Evolutionary conservation across 805 yeast species (phyloP), one percentile per base, ranked within the genome.

Genomic region (Metschnikowia lochheadii): DNA sequence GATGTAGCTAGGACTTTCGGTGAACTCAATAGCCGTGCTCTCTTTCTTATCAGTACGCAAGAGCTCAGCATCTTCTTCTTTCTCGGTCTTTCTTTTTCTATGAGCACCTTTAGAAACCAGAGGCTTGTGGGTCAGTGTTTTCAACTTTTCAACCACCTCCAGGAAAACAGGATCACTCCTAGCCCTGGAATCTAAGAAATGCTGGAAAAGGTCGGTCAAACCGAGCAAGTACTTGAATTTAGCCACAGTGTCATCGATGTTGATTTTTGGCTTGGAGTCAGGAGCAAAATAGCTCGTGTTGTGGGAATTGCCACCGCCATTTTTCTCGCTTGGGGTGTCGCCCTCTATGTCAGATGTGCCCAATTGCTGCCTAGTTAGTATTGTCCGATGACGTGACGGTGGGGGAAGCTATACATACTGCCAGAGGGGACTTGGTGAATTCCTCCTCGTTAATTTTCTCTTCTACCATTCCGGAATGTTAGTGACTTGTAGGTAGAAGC

Each of bases 61-160:
- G 51, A 87, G 70, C 60, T 85, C 89, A 0, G 82, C 89, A 63
- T 87, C 91, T 63, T 86, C 94, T 63, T 86, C 91, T 62, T 82
- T 80, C 58, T 85, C 91, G 3, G 89, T 84, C 60, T 84, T 84
- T 53, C 90, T 75, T 61, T 87, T 74, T 59, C 85, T 76, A 49
- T 71, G 74, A 45, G 71, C 49, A 10, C 58, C 53, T 5, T 45
- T 53, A 20, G 54, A 33, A 4, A 47, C 50, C 20, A 38, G 44
- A 3, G 54, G 43, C 33, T 53, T 48, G 1, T 44, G 26, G 5
- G 39, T 44, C 29, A 32, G 44, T 6, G 50, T 56, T 50, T 38
- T 40, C 38, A 79, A 62, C 44, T 69, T 59, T 32, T 79, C 73
- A 46, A 84, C 66, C 13, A 84, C 85, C 53, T 75, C 65, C 45